phyloP scores from a whole-genome alignment of 75 land plant species.

The Cunninghamia lanceolata region DNA sequence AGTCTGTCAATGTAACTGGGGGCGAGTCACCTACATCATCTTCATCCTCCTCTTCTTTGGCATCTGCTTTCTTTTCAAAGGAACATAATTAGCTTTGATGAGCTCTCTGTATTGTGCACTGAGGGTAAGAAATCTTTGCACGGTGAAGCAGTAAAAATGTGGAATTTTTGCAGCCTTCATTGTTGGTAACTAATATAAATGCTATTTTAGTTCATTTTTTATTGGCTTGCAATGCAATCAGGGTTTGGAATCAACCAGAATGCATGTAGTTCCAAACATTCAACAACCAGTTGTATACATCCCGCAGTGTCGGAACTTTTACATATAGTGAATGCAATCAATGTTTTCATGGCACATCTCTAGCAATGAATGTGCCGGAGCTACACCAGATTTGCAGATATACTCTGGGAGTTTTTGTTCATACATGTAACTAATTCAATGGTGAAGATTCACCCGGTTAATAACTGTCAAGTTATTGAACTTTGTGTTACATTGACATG shows the following conservation, averaged over 20 bases:
- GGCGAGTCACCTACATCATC: slow-evolving; percentile 11
- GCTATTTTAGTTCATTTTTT: background rate
- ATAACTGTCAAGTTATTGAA: background rate
- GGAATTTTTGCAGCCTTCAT: background rate
- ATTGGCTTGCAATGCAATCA: background rate
- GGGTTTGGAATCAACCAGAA: background rate
- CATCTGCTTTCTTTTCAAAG: slow-evolving; percentile 8
- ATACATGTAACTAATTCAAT: slow-evolving; percentile 3
- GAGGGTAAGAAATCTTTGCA: background rate
- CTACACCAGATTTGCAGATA: background rate
- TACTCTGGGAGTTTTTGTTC: background rate
- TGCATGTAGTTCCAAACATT: background rate
- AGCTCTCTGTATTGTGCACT: background rate
- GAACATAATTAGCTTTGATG: background rate
- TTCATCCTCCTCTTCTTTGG: slow-evolving; percentile 9
- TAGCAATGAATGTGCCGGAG: background rate
- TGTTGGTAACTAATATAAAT: background rate
- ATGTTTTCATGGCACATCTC: background rate
- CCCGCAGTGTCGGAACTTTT: background rate
- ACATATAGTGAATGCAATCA: background rate
- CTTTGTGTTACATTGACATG: background rate
- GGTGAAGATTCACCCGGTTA: slow-evolving; percentile 2
- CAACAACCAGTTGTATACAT: background rate
- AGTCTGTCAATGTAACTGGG: background rate
- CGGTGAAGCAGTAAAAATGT: background rate